Evolutionary conservation across 1,284 basidiomycete genomes (phyloP).

Genomic region (Apiotrichum veenhuisii): DNA sequence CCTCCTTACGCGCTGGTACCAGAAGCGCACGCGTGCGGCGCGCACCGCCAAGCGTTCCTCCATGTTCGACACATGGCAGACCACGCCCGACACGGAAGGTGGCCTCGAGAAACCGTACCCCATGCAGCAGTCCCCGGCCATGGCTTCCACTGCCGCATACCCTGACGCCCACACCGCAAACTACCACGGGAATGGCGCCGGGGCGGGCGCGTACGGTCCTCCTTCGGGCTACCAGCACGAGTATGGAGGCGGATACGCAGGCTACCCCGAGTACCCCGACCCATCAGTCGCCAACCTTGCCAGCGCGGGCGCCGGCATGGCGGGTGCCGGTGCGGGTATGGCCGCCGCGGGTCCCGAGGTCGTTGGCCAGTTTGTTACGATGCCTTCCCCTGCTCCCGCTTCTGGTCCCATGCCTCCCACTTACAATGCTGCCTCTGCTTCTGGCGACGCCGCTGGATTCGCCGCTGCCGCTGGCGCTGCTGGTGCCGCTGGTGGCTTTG

Average conservation of each 20-base stretch:
- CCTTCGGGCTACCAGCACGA: too few relatives aligned
- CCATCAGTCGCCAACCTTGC: constrained; percentile 1
- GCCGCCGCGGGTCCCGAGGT: constrained; percentile 6
- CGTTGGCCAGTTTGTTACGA: constrained; percentile 3
- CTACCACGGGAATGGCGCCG: neutral
- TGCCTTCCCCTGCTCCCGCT: neutral
- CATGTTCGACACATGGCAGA: constrained; percentile 44
- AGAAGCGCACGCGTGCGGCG: constrained; percentile 31
- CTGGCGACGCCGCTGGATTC: neutral
- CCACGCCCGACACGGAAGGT: constrained; percentile 30
- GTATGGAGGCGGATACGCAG: too few relatives aligned
- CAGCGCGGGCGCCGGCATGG: constrained; percentile 15
- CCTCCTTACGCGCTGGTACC: constrained; percentile 30
- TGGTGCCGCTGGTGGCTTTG: constrained; percentile 5
- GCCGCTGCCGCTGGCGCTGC: constrained; percentile 3
- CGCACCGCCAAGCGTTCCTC: constrained; percentile 35
- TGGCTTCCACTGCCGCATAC: neutral
- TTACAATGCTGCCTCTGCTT: neutral
- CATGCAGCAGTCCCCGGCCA: constrained; percentile 14
- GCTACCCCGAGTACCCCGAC: neutral
- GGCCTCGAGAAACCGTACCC: constrained; percentile 19
- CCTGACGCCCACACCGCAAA: neutral
- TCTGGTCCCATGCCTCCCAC: neutral
- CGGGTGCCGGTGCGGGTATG: constrained; percentile 13
- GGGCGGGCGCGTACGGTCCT: neutral